These are phyloP conservation scores for Handroanthus guayacan DNA, from an alignment of 257 asterid species.

Conservation along the genomic window DNA sequence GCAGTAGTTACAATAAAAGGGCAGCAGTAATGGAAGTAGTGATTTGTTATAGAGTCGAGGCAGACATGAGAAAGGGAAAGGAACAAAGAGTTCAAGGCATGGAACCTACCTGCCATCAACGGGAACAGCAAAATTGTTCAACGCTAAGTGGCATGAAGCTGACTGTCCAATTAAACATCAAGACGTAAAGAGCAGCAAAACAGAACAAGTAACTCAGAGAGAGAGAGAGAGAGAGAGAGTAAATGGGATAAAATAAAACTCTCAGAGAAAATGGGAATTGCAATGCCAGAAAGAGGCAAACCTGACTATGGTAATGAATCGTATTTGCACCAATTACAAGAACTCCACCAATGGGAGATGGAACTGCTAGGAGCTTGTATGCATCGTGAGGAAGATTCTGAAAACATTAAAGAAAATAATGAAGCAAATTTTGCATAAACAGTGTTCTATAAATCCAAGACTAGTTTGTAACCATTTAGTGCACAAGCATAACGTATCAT, in stretches of 20 bases:
- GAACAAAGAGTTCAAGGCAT: conserved; percentile 33
- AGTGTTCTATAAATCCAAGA: conserved; percentile 13
- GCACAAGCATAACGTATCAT: not conserved
- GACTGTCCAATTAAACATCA: conserved; percentile 66
- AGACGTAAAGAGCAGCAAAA: conserved; percentile 38
- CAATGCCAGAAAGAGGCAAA: conserved; percentile 40
- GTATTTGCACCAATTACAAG: conserved; percentile 92
- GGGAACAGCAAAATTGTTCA: conserved; percentile 83
- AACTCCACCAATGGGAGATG: conserved; percentile 98
- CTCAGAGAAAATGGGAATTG: conserved; percentile 24
- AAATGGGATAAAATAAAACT: conserved; percentile 14
- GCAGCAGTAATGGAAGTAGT: not conserved
- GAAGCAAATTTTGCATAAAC: conserved; percentile 22
- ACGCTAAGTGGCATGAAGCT: conserved; percentile 80
- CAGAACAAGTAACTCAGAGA: conserved; percentile 29
- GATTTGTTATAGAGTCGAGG: not conserved
- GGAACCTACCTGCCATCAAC: conserved; percentile 71
- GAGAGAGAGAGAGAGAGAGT: no score
- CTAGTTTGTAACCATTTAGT: conserved; percentile 6
- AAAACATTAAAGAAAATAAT: conserved; percentile 34
- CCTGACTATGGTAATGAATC: conserved; percentile 98
- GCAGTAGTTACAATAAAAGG: not conserved
- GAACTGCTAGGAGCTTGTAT: conserved; percentile 98
- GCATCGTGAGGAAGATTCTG: conserved; percentile 98
- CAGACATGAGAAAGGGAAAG: conserved; percentile 14